Percentiles rank a stretch among this genome's conserved stretches.
Evolutionary conservation across 2,329 filamentous ascomycete species (phyloP).

Genomic region (Shiraia sp.): DNA sequence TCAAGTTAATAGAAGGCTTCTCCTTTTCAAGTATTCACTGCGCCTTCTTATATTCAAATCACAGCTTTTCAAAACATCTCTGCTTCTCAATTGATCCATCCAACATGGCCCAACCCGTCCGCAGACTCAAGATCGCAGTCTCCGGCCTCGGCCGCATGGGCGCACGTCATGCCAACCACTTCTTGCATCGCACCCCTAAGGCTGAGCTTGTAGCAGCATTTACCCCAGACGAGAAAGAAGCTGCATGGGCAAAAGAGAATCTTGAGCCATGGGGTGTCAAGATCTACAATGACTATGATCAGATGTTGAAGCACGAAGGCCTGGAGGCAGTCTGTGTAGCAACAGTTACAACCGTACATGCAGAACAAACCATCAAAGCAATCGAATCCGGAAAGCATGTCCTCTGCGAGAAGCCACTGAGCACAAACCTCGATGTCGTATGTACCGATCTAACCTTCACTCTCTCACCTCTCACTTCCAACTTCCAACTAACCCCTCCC

Average conservation of each 20-base stretch:
- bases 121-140: constrained; percentile 50
- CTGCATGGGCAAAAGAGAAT: constrained; percentile 54
- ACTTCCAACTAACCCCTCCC: background rate
- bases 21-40: background rate
- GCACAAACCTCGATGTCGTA: constrained; percentile 63
- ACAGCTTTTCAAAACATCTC: constrained; percentile 1
- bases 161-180: constrained; percentile 53
- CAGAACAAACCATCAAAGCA: constrained; percentile 60
- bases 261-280: constrained; percentile 57
- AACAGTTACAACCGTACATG: constrained; percentile 60
- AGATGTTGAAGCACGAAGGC: constrained; percentile 60
- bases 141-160: constrained; percentile 57
- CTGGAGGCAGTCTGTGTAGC: constrained; percentile 61
- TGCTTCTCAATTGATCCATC: constrained; percentile 2
- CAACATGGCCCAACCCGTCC: constrained; percentile 38
- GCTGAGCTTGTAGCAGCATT: constrained; percentile 54
- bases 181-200: constrained; percentile 51
- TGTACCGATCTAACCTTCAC: too few species aligned
- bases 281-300: constrained; percentile 59
- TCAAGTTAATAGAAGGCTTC: background rate
- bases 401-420: constrained; percentile 63
- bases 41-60: constrained; percentile 1
- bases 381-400: constrained; percentile 61
- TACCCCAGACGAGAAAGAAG: constrained; percentile 48
- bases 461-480: background rate